Percentiles rank a stretch among this genome's conserved stretches.
phyloP scores from a whole-genome alignment of 345 rosid species.

The Euphorbia pulcherrima region DNA sequence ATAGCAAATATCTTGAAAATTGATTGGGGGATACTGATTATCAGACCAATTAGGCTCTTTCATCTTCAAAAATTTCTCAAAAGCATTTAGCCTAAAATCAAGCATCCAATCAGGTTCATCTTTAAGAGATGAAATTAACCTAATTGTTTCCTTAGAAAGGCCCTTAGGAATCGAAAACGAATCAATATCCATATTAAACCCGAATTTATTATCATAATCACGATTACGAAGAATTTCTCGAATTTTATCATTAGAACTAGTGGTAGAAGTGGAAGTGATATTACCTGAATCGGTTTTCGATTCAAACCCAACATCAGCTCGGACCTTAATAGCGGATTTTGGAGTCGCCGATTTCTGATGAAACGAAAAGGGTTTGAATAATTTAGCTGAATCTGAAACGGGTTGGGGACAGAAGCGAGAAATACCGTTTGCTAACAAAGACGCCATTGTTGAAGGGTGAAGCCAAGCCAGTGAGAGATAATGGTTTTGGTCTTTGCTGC shows the following conservation, averaged over 20 bases:
- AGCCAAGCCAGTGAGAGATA: neutral
- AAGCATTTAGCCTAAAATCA: slow-evolving; percentile 66
- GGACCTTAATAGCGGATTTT: slow-evolving; percentile 7
- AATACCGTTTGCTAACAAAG: slow-evolving; percentile 18
- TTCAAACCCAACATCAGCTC: slow-evolving; percentile 26
- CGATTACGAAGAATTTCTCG: slow-evolving; percentile 60
- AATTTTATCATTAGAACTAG: slow-evolving; percentile 57
- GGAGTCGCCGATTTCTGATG: neutral
- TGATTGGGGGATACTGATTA: slow-evolving; percentile 56
- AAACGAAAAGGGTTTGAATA: slow-evolving; percentile 14
- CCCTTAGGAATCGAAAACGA: slow-evolving; percentile 82
- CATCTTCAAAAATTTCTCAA: slow-evolving; percentile 60
- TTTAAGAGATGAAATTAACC: slow-evolving; percentile 58
- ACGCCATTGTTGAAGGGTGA: slow-evolving; percentile 15
- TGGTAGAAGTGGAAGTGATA: slow-evolving; percentile 13
- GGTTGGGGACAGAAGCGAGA: slow-evolving; percentile 23
- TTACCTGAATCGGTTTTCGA: slow-evolving; percentile 22
- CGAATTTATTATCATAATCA: slow-evolving; percentile 66
- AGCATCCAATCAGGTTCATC: slow-evolving; percentile 95
- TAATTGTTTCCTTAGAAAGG: slow-evolving; percentile 62
- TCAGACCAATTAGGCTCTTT: slow-evolving; percentile 89
- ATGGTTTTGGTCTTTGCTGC: neutral
- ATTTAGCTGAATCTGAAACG: slow-evolving; percentile 19
- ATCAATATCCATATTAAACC: slow-evolving; percentile 71
- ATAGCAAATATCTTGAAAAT: slow-evolving; percentile 83